These are phyloP conservation scores for Sporothrix mexicana DNA, from an alignment of 2,329 filamentous ascomycete genomes.

Conservation along the genomic window DNA sequence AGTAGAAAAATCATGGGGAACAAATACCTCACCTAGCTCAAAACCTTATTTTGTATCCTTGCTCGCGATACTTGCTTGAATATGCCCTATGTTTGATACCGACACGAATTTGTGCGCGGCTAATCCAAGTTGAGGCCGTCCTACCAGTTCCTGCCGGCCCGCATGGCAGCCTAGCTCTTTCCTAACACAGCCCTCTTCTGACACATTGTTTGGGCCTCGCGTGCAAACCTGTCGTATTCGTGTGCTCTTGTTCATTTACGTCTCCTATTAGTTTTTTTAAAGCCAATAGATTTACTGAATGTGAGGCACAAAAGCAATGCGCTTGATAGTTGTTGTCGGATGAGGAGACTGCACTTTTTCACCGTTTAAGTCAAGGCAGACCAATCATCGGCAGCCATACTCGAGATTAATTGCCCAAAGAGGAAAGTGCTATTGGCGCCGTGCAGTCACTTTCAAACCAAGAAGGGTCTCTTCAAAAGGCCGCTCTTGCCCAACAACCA, in stretches of 20 bases:
- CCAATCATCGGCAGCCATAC: neutral
- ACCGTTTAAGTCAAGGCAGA: neutral
- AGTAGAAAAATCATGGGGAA: neutral
- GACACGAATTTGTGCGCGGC: neutral
- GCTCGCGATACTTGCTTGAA: neutral
- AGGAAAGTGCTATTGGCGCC: neutral
- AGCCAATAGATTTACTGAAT: neutral
- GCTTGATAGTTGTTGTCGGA: neutral
- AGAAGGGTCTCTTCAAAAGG: neutral
- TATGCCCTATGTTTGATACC: neutral
- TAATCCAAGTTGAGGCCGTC: slow-evolving; percentile 16
- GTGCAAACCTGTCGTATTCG: neutral
- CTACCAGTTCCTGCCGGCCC: neutral
- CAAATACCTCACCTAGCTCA: neutral
- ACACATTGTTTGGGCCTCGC: neutral
- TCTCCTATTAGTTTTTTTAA: neutral
- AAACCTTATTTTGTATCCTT: neutral
- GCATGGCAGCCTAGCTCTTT: slow-evolving; percentile 20
- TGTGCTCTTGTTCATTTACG: neutral
- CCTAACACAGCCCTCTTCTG: neutral
- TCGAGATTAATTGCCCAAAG: neutral
- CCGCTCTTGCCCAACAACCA: neutral
- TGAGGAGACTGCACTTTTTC: neutral
- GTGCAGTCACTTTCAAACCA: neutral
- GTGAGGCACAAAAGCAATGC: neutral